Evolutionary conservation across 208 protist species (phyloP).

Genomic region (Herpetomonas tarakana): DNA sequence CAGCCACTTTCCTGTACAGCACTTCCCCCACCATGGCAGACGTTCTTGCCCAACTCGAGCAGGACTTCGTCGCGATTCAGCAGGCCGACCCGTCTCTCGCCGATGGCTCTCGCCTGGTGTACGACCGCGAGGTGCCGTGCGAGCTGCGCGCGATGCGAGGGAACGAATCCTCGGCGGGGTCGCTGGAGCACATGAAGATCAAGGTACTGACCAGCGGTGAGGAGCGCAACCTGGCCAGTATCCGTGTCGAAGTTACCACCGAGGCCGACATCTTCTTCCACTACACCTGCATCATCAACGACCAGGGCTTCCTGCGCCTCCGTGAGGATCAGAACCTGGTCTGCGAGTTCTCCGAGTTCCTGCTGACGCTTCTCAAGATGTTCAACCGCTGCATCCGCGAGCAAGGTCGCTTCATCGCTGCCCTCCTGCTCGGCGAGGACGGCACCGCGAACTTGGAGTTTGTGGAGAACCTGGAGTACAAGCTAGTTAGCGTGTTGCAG

Average conservation of each 20-base stretch:
- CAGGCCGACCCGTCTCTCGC: constrained; percentile 89
- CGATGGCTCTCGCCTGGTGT: constrained; percentile 85
- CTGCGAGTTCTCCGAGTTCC: constrained; percentile 91
- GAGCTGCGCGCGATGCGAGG: constrained; percentile 82
- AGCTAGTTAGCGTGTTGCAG: constrained; percentile 92
- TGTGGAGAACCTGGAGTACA: constrained; percentile 95
- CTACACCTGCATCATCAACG: constrained; percentile 90
- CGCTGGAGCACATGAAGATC: constrained; percentile 87
- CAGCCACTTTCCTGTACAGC: too few relatives aligned
- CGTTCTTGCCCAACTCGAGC: constrained; percentile 83
- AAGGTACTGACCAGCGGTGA: constrained; percentile 91
- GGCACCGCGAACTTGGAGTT: constrained; percentile 90
- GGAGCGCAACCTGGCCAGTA: constrained; percentile 58
- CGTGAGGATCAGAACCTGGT: constrained; percentile 92
- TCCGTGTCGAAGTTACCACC: constrained; percentile 87
- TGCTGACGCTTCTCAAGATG: constrained; percentile 92
- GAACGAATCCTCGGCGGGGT: constrained; percentile 67
- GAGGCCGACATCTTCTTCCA: constrained; percentile 95
- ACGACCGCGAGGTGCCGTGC: constrained; percentile 91
- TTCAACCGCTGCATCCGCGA: constrained; percentile 92
- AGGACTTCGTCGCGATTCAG: constrained; percentile 90
- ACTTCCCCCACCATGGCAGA: constrained; percentile 69
- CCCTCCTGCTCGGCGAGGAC: constrained; percentile 81
- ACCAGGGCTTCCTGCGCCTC: constrained; percentile 74
- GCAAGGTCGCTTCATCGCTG: constrained; percentile 81